A percentile compares a stretch with the other conserved stretches of the same genome.
Evolutionary conservation across 176 grass and related monocot species (phyloP).

Genomic region (Zizania latifolia): DNA sequence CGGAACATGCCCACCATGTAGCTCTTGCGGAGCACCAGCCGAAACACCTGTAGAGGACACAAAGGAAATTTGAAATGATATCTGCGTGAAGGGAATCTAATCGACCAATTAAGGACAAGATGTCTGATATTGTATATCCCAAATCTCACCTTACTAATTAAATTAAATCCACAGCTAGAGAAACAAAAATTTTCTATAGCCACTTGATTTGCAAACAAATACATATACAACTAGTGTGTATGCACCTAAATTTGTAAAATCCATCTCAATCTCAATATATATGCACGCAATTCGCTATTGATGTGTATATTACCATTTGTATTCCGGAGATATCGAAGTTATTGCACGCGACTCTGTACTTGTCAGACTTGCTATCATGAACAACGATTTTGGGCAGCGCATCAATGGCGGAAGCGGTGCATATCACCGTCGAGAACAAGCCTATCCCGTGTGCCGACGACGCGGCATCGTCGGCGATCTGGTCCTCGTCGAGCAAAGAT

Average conservation of each 20-base stretch:
- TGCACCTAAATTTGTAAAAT: too few species aligned
- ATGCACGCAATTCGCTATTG: too few species aligned
- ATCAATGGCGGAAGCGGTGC: conserved; percentile 18
- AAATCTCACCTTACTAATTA: too few species aligned
- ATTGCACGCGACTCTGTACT: conserved; percentile 16
- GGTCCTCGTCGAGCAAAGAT: background rate
- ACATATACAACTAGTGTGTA: too few species aligned
- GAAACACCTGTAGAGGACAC: background rate
- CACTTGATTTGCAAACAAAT: too few species aligned
- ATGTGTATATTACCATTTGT: conserved; percentile 29
- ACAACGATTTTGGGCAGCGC: conserved; percentile 23
- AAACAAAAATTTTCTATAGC: too few species aligned
- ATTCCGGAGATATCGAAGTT: conserved; percentile 26
- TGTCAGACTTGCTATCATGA: background rate
- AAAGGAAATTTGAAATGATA: background rate
- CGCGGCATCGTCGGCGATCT: background rate
- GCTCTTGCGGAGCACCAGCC: background rate
- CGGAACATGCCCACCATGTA: background rate
- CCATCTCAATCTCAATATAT: too few species aligned
- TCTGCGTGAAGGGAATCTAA: background rate
- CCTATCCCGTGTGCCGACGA: background rate
- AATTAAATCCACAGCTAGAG: background rate
- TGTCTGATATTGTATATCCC: too few species aligned
- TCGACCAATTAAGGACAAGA: background rate
- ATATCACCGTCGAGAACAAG: background rate